A percentile compares a stretch with the other conserved stretches of the same genome.
These are phyloP conservation scores for Leccinum variicolor DNA, from an alignment of 768 basidiomycete species.

Conservation along the genomic window DNA sequence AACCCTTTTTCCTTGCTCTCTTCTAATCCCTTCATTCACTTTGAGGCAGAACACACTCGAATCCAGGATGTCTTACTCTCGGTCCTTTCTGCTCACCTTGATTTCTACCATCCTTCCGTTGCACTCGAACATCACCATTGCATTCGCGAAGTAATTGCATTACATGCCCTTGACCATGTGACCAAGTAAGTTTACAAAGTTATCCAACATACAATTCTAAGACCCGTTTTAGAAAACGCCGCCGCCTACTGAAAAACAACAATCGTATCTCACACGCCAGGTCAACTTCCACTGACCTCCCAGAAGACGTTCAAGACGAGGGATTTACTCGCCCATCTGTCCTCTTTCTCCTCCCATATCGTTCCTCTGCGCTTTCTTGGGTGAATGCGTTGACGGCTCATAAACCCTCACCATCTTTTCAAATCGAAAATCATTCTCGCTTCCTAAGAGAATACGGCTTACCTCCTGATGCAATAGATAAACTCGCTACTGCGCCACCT, in stretches of 20 bases:
- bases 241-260: conserved; percentile 88
- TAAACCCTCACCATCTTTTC: conserved; percentile 65
- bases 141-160: conserved; percentile 63
- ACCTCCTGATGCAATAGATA: conserved; percentile 77
- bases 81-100: conserved; percentile 61
- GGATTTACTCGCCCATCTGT: conserved; percentile 96
- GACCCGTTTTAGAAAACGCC: conserved; percentile 67
- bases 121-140: conserved; percentile 60
- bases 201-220: neutral
- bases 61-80: conserved; percentile 71
- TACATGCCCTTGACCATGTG: conserved; percentile 88
- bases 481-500: conserved; percentile 66
- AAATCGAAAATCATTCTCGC: conserved; percentile 84
- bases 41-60: conserved; percentile 41
- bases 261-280: conserved; percentile 77
- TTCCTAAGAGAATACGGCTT: conserved; percentile 82
- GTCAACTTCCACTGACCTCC: conserved; percentile 53
- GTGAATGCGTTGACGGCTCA: conserved; percentile 74
- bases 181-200: conserved; percentile 55
- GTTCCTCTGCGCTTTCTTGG: conserved; percentile 84
- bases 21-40: conserved; percentile 2
- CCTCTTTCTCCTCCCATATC: conserved; percentile 90
- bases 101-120: conserved; percentile 70
- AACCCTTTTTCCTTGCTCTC: neutral
- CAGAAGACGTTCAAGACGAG: conserved; percentile 88